Base-by-base conservation (phyloP, 805 yeast genomes). In the Clavispora santaluciae region DNA sequence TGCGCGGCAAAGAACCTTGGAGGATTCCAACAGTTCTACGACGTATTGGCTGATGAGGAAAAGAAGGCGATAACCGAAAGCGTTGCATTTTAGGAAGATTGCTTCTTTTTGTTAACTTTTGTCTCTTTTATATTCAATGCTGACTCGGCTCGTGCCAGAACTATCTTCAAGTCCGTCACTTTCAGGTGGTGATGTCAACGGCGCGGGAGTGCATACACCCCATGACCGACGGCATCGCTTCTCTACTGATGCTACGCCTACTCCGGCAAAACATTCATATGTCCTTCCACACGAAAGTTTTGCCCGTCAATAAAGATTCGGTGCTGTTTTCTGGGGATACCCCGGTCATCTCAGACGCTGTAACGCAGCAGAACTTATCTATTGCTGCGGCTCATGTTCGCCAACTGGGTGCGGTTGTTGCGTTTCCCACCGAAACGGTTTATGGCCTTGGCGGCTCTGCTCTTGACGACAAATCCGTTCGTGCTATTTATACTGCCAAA, bases 341-440 rank as follows among this genome's bases (percentile, higher is more conserved):
- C 1, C 79, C 81, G 4, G 56, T 49, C 0, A 70, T 83, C 15
- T 51, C 70, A 1, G 87, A 83, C 53, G 53, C 66, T n/a, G 58
- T 58, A 21, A 81, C 95, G 0, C 62, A 66, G 43, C 42, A 51
- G 9, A 76, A 76, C 44, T 62, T 89, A 2, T 38, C 60, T 9
- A 61, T 61, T 15, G 97, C 96, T 5, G 53, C 54, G 7, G 22
- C 31, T 6, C 44, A 39, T 17, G 44, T 51, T 20, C 35, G 29
- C 24, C 18, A 29, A 21, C 33, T 47, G 10, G 55, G 55, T 2
- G 36, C 41, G 3, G 88, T 83, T 0, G 89, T 93, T 11, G 98
- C 91, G 0, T 90, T 93, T 54, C 99, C 99, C 2, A 87, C 99
- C 0, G 99, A 93, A 57, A 93, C 99, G 0, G 99, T 93, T 0